Percentiles rank a stretch among this genome's conserved stretches.
These are phyloP conservation scores for Roridomyces roridus DNA, from an alignment of 768 basidiomycete species.

Conservation along the genomic window DNA sequence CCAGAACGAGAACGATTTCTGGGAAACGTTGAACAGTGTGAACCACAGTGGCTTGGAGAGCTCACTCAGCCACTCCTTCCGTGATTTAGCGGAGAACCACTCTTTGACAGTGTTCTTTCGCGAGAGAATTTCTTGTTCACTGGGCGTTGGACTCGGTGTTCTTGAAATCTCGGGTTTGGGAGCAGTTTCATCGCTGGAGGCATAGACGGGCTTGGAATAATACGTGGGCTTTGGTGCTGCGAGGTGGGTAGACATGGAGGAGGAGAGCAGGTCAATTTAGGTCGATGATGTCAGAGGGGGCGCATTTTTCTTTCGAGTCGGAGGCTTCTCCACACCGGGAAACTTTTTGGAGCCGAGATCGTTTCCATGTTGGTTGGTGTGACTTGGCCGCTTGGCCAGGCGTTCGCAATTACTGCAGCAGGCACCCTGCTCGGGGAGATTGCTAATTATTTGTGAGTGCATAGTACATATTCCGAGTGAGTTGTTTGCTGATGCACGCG, in stretches of 20 bases:
- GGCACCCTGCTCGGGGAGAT: slow-evolving; percentile 68
- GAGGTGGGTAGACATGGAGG: too few relatives aligned
- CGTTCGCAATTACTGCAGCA: slow-evolving; percentile 26
- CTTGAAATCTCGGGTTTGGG: too few relatives aligned
- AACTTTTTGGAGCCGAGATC: too few relatives aligned
- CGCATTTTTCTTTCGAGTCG: too few relatives aligned
- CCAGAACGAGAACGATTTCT: slow-evolving; percentile 14
- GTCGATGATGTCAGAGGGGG: too few relatives aligned
- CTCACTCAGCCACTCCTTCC: background rate
- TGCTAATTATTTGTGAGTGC: slow-evolving; percentile 63
- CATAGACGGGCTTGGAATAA: background rate
- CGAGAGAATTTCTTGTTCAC: slow-evolving; percentile 8
- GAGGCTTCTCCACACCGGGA: too few relatives aligned
- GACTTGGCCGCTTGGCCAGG: background rate
- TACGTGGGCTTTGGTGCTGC: slow-evolving; percentile 26
- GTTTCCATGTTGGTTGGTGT: slow-evolving; percentile 37
- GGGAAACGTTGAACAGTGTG: too few relatives aligned
- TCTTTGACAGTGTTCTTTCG: too few relatives aligned
- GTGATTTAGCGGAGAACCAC: background rate
- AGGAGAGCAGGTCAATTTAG: too few relatives aligned
- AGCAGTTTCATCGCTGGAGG: too few relatives aligned
- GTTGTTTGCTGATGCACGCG: background rate
- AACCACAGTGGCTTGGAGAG: too few relatives aligned
- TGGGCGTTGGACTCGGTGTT: slow-evolving; percentile 29
- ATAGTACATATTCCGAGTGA: background rate